phyloP scores from a whole-genome alignment of 1,139 yeast species.

The Hansenula lynferdii region DNA sequence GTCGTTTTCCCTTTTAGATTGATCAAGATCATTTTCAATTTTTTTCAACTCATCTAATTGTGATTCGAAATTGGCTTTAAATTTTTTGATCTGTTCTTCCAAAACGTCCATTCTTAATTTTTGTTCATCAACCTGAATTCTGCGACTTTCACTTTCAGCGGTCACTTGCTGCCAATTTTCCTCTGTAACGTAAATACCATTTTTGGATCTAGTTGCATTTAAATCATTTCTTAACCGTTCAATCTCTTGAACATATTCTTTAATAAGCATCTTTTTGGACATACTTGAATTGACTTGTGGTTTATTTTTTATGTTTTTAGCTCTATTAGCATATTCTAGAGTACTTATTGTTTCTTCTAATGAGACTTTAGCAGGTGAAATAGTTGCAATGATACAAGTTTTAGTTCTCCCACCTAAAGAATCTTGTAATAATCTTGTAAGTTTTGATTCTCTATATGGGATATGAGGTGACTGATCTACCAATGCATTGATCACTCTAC shows the following conservation, averaged over 20 bases:
- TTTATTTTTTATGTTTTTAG: conserved; percentile 69
- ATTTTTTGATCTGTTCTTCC: conserved; percentile 36
- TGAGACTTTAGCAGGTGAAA: conserved; percentile 73
- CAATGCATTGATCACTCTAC: conserved; percentile 75
- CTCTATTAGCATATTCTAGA: conserved; percentile 79
- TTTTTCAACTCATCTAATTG: conserved; percentile 22
- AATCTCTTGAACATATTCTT: conserved; percentile 47
- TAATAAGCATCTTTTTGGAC: conserved; percentile 45
- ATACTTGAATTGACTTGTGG: conserved; percentile 59
- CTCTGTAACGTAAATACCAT: conserved; percentile 60
- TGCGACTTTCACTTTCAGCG: conserved; percentile 43
- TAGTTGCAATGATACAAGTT: conserved; percentile 58
- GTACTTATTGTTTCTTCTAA: conserved; percentile 80
- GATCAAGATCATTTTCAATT: conserved; percentile 24
- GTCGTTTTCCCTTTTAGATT: conserved; percentile 29
- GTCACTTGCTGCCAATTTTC: conserved; percentile 43
- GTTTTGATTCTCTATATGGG: conserved; percentile 69
- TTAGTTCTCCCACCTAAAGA: conserved; percentile 61
- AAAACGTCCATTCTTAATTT: conserved; percentile 38
- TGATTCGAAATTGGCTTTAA: conserved; percentile 26
- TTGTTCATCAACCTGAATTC: conserved; percentile 41
- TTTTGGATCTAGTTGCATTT: conserved; percentile 54
- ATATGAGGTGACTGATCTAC: conserved; percentile 60
- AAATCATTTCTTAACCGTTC: conserved; percentile 59
- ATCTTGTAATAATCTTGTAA: conserved; percentile 55